Conservation (phyloP, 2,329 filamentous ascomycete species). For the Colletotrichum plurivorum region DNA sequence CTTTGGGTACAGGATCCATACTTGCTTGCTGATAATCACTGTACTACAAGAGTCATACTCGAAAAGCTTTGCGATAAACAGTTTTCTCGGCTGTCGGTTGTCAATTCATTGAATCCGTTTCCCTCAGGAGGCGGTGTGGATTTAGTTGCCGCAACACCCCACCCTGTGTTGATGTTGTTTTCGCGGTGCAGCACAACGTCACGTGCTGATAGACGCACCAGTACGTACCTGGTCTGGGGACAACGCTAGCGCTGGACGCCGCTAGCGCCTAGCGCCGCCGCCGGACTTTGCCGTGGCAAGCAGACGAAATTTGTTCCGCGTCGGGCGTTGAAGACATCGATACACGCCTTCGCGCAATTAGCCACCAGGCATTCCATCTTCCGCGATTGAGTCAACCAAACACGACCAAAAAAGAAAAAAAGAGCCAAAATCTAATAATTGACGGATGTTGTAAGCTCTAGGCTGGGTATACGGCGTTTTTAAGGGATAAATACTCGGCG, state of each 20-base stretch:
- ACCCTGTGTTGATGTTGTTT: slow-evolving; percentile 15
- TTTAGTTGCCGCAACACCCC: not conserved
- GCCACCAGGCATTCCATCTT: slow-evolving; percentile 7
- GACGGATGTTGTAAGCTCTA: slow-evolving; percentile 10
- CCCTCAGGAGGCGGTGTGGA: slow-evolving; percentile 30
- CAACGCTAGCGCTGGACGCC: slow-evolving; percentile 10
- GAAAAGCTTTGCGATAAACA: not conserved
- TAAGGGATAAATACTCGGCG: slow-evolving; percentile 28
- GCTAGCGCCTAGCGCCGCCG: slow-evolving; percentile 30
- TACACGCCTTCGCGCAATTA: slow-evolving; percentile 29
- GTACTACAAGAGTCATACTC: not conserved
- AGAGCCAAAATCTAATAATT: not conserved
- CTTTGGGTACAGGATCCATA: slow-evolving; percentile 51
- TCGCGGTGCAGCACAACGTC: not conserved
- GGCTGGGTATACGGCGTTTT: slow-evolving; percentile 31
- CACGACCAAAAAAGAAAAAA: not conserved
- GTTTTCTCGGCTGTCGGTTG: slow-evolving; percentile 1
- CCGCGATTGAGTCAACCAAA: slow-evolving; percentile 24
- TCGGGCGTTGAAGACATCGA: slow-evolving; percentile 24
- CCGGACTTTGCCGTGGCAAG: slow-evolving; percentile 26
- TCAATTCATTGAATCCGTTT: not conserved
- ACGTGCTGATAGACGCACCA: slow-evolving; percentile 2
- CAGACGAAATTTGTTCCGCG: slow-evolving; percentile 39
- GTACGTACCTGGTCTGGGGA: not conserved
- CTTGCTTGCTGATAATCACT: not conserved